A percentile compares a stretch with the other conserved stretches of the same genome.
Conservation (phyloP, 495 filamentous ascomycete genomes). For the Daldinia childiae region DNA sequence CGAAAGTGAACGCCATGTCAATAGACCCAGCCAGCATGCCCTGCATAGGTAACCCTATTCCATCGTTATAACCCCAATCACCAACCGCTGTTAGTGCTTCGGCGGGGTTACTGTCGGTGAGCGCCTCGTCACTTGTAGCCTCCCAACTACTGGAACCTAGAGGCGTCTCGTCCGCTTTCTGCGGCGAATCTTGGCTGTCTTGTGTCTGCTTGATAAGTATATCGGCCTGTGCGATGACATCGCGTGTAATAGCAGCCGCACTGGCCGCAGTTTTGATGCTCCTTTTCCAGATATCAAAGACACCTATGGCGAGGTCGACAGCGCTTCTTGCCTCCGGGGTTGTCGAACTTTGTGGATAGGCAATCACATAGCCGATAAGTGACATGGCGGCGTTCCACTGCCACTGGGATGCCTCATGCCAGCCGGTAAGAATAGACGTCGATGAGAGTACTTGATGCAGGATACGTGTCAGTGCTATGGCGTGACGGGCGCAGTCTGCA, state of each 20-base stretch:
- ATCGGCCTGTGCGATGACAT: constrained; percentile 35
- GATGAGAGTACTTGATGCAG: constrained; percentile 59
- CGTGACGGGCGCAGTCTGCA: constrained; percentile 56
- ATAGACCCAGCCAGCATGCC: constrained; percentile 26
- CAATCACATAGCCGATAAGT: constrained; percentile 60
- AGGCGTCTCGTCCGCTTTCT: background rate
- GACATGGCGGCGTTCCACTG: constrained; percentile 64
- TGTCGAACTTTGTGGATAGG: constrained; percentile 47
- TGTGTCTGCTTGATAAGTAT: constrained; percentile 10
- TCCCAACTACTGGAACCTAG: constrained; percentile 4
- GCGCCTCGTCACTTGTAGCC: background rate
- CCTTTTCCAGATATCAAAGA: constrained; percentile 59
- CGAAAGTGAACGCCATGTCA: constrained; percentile 31
- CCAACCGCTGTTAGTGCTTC: background rate
- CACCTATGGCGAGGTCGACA: constrained; percentile 51
- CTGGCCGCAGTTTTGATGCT: constrained; percentile 55
- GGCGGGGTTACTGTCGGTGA: background rate
- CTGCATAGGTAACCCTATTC: constrained; percentile 13
- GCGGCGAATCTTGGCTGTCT: background rate
- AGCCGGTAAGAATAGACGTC: constrained; percentile 57
- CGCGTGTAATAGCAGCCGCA: constrained; percentile 53
- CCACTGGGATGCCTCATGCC: constrained; percentile 62
- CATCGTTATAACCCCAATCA: constrained; percentile 11
- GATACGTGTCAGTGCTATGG: constrained; percentile 60
- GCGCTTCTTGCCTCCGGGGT: constrained; percentile 49